Evolutionary conservation across 129 eudicot species (phyloP), one percentile per base, ranked within the genome.

Genomic region (Sambucus nigra): DNA sequence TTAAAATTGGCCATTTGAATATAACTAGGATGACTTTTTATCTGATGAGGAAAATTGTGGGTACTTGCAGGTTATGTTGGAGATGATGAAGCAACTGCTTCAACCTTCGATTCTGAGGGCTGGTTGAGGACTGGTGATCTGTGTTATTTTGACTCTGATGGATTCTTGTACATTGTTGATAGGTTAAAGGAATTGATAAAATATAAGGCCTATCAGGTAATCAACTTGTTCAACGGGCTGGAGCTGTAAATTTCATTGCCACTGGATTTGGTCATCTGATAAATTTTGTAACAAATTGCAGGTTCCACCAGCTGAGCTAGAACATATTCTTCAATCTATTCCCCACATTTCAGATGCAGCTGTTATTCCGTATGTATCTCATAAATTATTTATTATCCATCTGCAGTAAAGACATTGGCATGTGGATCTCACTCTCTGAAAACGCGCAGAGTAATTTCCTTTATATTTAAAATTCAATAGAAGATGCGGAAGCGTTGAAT

Each of bases 261-360:
- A 20, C 7, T 51, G 17, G 32, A 12, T 3, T 55, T 20, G 27
- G 49, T 21, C 24, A 19, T 59, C 38, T 71, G 49, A 45, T 64
- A 67, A 21, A 55, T 20, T 40, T 14, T 29, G 53, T 23, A 57
- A 47, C n/a, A 26, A 0, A 13, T 42, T 73, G 51, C 80, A 89
- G 97, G 97, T 89, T 64, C 79, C 97, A 16, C 97, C 97, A 27
- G 97, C 95, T 19, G 95, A 89, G 68, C 70, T 89, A 66, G 97
- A 89, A 52, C 81, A 68, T 7, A 45, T 84, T 61, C 93, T 89
- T 62, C 88, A 75, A 25, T 81, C 94, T 4, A 77, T 78, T 42
- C 93, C 88, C 24, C 77, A 80, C 12, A 70, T 89, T 53, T 85
- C 82, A 52, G 97, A 89, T 71, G 93, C 88, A 25, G 97, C 97